A percentile compares a stretch with the other conserved stretches of the same genome.
Conservation (phyloP, 1,284 basidiomycete species). For the Irpex sp. region DNA sequence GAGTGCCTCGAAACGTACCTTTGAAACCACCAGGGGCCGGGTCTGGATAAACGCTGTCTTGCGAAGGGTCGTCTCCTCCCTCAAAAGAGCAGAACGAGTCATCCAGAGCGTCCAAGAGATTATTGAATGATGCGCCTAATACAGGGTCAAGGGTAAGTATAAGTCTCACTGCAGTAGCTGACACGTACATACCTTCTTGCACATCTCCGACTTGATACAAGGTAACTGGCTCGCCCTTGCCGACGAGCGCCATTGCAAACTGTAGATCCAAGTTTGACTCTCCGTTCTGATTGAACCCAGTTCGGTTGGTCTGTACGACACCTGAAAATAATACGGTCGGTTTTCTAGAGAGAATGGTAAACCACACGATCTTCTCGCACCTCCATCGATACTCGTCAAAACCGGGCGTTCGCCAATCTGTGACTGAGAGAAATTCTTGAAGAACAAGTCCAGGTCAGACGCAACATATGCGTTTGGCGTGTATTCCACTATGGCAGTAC, state of each 20-base stretch:
- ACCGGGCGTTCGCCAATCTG: conserved; percentile 34
- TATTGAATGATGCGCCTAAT: conserved; percentile 43
- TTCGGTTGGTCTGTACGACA: conserved; percentile 26
- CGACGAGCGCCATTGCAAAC: conserved; percentile 43
- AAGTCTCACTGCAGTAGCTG: not conserved
- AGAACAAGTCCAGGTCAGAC: conserved; percentile 44
- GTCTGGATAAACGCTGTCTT: conserved; percentile 57
- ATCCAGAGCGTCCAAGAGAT: conserved; percentile 45
- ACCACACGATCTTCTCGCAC: conserved; percentile 17
- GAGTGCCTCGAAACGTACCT: conserved; percentile 18
- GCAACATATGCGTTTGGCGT: conserved; percentile 45
- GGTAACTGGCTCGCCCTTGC: conserved; percentile 37
- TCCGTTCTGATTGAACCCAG: conserved; percentile 41
- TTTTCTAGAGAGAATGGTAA: no score
- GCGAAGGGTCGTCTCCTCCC: conserved; percentile 52
- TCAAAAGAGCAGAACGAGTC: conserved; percentile 55
- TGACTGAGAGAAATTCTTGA: conserved; percentile 34
- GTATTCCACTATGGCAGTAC: conserved; percentile 37
- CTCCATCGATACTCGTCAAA: conserved; percentile 49
- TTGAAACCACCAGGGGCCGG: conserved; percentile 39
- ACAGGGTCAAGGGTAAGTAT: not conserved
- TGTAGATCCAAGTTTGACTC: conserved; percentile 56
- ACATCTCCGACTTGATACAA: conserved; percentile 48
- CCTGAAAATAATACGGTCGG: conserved; percentile 18
- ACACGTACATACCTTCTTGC: conserved; percentile 30